Conservation (phyloP, 1,139 yeast species). For the Pichia sp. region DNA sequence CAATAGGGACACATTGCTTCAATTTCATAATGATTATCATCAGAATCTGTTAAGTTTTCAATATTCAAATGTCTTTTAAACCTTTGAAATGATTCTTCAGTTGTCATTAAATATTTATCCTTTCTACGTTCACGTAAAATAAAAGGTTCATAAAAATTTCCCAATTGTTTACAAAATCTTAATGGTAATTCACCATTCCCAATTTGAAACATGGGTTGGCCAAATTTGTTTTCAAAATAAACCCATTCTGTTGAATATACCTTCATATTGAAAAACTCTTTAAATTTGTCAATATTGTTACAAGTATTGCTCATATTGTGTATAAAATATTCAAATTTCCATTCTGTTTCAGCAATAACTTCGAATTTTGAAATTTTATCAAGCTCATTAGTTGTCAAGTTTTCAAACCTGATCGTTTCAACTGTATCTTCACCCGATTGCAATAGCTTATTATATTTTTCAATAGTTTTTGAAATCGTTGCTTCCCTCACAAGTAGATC, state of each 20-base stretch:
- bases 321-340: background rate
- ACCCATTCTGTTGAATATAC: slow-evolving; percentile 1
- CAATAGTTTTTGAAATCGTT: background rate
- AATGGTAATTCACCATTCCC: slow-evolving; percentile 12
- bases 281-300: background rate
- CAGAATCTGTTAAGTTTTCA: slow-evolving; percentile 1
- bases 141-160: slow-evolving; percentile 24
- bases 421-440: background rate
- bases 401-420: background rate
- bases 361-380: background rate
- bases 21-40: slow-evolving; percentile 17
- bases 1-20: slow-evolving; percentile 28
- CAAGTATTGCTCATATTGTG: background rate
- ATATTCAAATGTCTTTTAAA: background rate
- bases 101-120: slow-evolving; percentile 1
- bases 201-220: slow-evolving; percentile 5
- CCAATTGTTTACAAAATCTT: slow-evolving; percentile 14
- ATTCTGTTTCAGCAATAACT: background rate
- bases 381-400: background rate
- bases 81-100: background rate
- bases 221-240: slow-evolving; percentile 7
- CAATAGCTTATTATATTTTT: background rate
- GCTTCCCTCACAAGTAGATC: background rate
- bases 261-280: background rate
- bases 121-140: slow-evolving; percentile 20